Evolutionary conservation across 208 protist genomes (phyloP), one percentile per base, ranked within the genome.

Genomic region (Crithidia bombi): DNA sequence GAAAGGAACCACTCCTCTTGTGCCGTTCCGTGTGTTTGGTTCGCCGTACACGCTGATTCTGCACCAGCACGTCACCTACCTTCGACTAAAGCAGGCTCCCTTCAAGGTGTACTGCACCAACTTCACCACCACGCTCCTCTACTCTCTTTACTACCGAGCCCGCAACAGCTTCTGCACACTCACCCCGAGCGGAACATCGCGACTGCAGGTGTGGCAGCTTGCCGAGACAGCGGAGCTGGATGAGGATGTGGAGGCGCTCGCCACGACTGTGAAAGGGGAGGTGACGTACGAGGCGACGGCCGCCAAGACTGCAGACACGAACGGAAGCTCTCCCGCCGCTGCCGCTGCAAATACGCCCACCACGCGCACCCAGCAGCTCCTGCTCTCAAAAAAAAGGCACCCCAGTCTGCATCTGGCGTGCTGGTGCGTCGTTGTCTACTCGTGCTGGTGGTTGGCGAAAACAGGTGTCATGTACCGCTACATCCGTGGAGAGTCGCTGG

Each of bases 21-120:
- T 64, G 25, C 71, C 71, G 56, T 96, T 85, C 67, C 87, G 92
- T 26, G 86, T 94, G 44, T 88, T 96, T 35, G 92, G 89, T 23
- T 88, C 86, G 3, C 92, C 92, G 0, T 94, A 89, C 78, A 84
- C 86, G 5, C 49, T 93, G 23, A 21, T 50, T 14, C 57, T 93
- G 26, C 92, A 95, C 38, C 92, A 96, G 65, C 77, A 91, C 46
- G 86, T 94, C 59, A 79, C 85, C 25, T 95, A 94, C 65, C 75
- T 96, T 9, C 87, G 89, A 5, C 65, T 95, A n/a, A 92, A 93
- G 66, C 81, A 84, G 44, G 67, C 91, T 2, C 89, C 92, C 4
- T 91, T 93, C 64, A 85, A 86, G 43, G 79, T 95, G 10, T 93
- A 96, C 79, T 96, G 92, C 78, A 78, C 78, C 0, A 94, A 73